phyloP scores from a whole-genome alignment of 1,139 yeast genomes.

The Yamadazyma blattariae region DNA sequence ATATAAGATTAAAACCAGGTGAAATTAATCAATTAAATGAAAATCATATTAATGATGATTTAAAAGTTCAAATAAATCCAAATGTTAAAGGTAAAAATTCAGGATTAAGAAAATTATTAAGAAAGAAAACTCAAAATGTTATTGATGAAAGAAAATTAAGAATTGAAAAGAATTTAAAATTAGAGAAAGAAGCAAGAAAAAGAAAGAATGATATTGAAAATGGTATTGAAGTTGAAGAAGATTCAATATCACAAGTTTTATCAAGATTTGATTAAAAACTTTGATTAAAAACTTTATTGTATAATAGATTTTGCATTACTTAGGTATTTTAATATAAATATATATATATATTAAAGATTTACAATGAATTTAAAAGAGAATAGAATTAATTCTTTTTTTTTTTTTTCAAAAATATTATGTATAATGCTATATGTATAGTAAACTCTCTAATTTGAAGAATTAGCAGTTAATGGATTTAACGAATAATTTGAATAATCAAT shows the following conservation, averaged over 20 bases:
- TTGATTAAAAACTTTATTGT: too few species aligned
- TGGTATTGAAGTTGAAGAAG: constrained; percentile 54
- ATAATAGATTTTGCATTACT: background rate
- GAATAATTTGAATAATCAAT: constrained; percentile 48
- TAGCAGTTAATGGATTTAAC: constrained; percentile 23
- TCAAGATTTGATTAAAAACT: constrained; percentile 49
- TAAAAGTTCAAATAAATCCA: constrained; percentile 50
- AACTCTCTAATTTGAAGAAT: constrained; percentile 11
- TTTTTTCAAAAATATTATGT: too few species aligned
- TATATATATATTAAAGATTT: too few species aligned
- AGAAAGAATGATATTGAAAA: constrained; percentile 44
- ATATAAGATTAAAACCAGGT: constrained; percentile 61
- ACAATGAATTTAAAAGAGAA: too few species aligned
- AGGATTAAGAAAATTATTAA: constrained; percentile 71
- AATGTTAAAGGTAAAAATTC: constrained; percentile 79
- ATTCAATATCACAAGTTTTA: constrained; percentile 54
- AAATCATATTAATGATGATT: constrained; percentile 25
- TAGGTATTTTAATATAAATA: too few species aligned
- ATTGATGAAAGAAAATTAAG: constrained; percentile 85
- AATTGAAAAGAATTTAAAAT: constrained; percentile 70
- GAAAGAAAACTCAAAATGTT: constrained; percentile 84
- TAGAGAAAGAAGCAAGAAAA: constrained; percentile 72
- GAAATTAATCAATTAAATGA: constrained; percentile 47
- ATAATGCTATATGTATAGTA: too few species aligned
- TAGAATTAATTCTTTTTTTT: too few species aligned